Evolutionary conservation across 495 filamentous ascomycete genomes (phyloP), one percentile per base, ranked within the genome.

Genomic region (Parathielavia appendiculata): DNA sequence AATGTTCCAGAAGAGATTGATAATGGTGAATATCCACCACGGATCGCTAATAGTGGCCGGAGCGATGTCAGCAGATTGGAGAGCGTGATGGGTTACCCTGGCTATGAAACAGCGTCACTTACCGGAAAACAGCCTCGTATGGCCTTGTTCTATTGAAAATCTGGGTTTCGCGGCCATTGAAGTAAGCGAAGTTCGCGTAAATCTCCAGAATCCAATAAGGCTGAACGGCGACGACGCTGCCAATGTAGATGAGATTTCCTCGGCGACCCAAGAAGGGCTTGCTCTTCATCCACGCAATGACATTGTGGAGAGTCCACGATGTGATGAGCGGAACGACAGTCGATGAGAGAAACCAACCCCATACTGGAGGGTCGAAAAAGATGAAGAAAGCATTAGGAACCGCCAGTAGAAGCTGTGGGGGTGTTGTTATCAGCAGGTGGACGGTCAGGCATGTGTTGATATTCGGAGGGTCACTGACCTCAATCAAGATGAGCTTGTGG

Each of bases 261-360:
- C 49, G 35, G 19, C 35, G 49, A 4, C 49, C 49, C 11, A 52
- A 20, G 35, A 52, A 52, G 19, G 49, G 49, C 49, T 26, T 52
- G 49, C 49, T 52, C 49, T 52, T 52, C 49, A 52, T 52, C 49
- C 49, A 52, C 2, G 49, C 49, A 26, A 52, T 52, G 49, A 52
- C 34, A 39, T 52, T 52, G 35, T 52, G 49, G 35, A 52, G 49
- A 6, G 49, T n/a, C 49, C 49, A 52, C 19, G 49, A 52, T 20
- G 49, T 12, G 49, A 52, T 40, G 49, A 52, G 49, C 49, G 35
- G 49, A 7, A 52, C 36, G 49, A 52, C 49, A 19, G 49, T 52
- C 16, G 49, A 39, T 0, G 49, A 52, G 12, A 52, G 49, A 26
- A 52, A 52, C 49, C 49, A 40, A 35, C 49, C 49, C 34, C 35